Conservation (phyloP, 176 grass and related monocot species). For the Tillandsia leiboldiana region DNA sequence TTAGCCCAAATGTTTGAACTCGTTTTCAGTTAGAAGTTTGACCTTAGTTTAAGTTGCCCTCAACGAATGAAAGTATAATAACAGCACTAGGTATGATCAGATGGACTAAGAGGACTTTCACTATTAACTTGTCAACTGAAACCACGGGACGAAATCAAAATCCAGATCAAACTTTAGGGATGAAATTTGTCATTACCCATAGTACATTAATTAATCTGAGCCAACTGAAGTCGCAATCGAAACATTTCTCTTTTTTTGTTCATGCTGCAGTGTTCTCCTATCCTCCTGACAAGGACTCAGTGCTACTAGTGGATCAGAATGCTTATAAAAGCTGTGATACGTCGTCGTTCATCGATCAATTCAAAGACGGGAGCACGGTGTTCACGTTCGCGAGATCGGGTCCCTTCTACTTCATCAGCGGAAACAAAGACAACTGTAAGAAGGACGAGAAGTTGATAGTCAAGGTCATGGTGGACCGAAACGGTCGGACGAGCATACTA, state of each 20-base stretch:
- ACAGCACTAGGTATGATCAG: too few species aligned
- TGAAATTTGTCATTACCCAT: too few species aligned
- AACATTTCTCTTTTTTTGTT: background rate
- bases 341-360: slow-evolving; percentile 35
- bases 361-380: slow-evolving; percentile 69
- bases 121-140: too few species aligned
- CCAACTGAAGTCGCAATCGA: background rate
- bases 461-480: slow-evolving; percentile 47
- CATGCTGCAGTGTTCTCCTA: slow-evolving; percentile 52
- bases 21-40: too few species aligned
- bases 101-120: too few species aligned
- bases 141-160: too few species aligned
- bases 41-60: too few species aligned
- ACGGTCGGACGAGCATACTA: background rate
- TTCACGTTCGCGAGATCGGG: slow-evolving; percentile 78
- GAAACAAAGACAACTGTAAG: slow-evolving; percentile 71
- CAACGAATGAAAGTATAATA: too few species aligned
- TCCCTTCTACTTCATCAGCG: slow-evolving; percentile 80
- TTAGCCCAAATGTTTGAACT: too few species aligned
- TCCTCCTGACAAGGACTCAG: slow-evolving; percentile 56
- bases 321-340: slow-evolving; percentile 52
- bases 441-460: slow-evolving; percentile 65
- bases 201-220: too few species aligned
- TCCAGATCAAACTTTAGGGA: too few species aligned
- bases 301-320: slow-evolving; percentile 50